Base-by-base conservation (phyloP, 139 green algal genomes). In the Chlamydomonas sphaeroides region DNA sequence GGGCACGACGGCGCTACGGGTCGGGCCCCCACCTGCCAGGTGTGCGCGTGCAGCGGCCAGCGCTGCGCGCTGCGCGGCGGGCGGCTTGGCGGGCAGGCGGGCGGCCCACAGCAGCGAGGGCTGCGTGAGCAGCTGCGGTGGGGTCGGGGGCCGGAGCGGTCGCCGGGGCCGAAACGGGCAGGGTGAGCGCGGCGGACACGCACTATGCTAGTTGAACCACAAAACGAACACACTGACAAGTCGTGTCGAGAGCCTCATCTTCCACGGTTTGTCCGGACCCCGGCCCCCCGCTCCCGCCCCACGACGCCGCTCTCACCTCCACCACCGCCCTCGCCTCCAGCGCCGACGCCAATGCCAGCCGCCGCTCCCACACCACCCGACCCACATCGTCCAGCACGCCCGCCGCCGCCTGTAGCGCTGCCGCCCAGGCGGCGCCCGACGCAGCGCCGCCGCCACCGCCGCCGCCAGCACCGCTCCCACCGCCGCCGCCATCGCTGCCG, bases 381-480 rank as follows among this genome's bases (percentile, higher is more conserved):
- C 74, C 74, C 39, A 80, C 59, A 49, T 80, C 59, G 21, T 80
- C 74, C 57, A 70, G 39, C n/a, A 59, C 70, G 30, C 39, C 41
- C 41, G 74, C 38, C 30, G 74, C 74, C 30, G 45, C 51, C 8
- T 7, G 39, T 59, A 80, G 42, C 61, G 74, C 74, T 30, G 15
- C 32, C 5, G 59, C 57, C 74, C 74, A 70, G 3, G 28, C 59
- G 0, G 39, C 59, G 57, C 57, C 38, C 70, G 39, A 32, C 41
- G 59, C 5, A 39, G 57, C 21, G n/a, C 4, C 66, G 8, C 38
- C 51, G 18, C 51, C 51, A 23, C 35, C 70, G 33, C 17, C 71
- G 33, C 51, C 36, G 15, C 5, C 33, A 20, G 30, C 23, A 11
- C 28, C 30, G 57, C 45, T 10, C 45, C 59, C n/a, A 11, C 38